phyloP scores from a whole-genome alignment of 2,329 filamentous ascomycete genomes.

The Amauroascus niger region DNA sequence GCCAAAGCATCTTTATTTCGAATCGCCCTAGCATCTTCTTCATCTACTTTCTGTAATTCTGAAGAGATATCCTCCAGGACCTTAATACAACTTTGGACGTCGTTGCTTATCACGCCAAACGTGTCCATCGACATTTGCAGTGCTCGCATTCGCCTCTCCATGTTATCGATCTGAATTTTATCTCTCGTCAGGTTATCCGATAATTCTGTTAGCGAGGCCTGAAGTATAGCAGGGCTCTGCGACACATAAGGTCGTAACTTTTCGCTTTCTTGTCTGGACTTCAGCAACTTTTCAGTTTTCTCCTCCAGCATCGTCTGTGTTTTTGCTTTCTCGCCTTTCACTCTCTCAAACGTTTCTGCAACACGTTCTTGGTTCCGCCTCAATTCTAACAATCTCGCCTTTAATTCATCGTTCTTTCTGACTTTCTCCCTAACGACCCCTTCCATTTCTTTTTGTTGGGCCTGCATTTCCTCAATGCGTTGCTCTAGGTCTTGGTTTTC shows the following conservation, averaged over 20 bases:
- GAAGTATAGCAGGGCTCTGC: slow-evolving; percentile 74
- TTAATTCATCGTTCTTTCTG: slow-evolving; percentile 75
- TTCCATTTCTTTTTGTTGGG: slow-evolving; percentile 71
- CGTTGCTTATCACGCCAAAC: slow-evolving; percentile 70
- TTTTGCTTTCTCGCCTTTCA: slow-evolving; percentile 68
- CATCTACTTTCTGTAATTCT: slow-evolving; percentile 85
- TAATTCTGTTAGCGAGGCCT: slow-evolving; percentile 71
- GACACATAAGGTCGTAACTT: slow-evolving; percentile 88
- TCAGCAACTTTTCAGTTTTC: slow-evolving; percentile 46
- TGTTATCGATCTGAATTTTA: slow-evolving; percentile 72
- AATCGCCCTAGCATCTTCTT: slow-evolving; percentile 69
- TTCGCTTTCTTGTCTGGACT: slow-evolving; percentile 70
- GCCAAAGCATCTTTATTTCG: slow-evolving; percentile 78
- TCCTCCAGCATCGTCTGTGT: slow-evolving; percentile 53
- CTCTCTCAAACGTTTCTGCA: slow-evolving; percentile 69
- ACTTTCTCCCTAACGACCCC: slow-evolving; percentile 74
- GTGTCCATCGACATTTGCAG: slow-evolving; percentile 87
- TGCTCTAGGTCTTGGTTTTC: slow-evolving; percentile 82
- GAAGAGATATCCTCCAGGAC: slow-evolving; percentile 74
- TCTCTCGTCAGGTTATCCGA: slow-evolving; percentile 67
- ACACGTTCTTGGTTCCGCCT: slow-evolving; percentile 74
- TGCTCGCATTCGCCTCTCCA: slow-evolving; percentile 79
- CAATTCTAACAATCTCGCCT: slow-evolving; percentile 69
- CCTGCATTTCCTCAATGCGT: slow-evolving; percentile 68
- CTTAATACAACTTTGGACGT: slow-evolving; percentile 80